These are phyloP conservation scores for Colletotrichum sp. DNA, from an alignment of 2,329 filamentous ascomycete species.

Conservation along the genomic window DNA sequence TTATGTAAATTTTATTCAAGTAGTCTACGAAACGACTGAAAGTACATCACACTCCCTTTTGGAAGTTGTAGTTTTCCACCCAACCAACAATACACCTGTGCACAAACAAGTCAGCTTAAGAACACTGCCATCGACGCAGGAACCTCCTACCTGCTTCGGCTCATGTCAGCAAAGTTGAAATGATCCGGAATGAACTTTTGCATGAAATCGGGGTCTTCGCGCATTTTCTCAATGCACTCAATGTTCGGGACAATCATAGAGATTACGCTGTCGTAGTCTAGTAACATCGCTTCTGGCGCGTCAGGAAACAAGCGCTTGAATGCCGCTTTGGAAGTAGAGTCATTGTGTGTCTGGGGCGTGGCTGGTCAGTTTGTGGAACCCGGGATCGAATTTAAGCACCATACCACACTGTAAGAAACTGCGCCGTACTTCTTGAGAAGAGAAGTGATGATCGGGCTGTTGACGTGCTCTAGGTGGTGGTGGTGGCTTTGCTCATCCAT, in stretches of 20 bases:
- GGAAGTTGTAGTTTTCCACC: not conserved
- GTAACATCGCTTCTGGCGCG: not conserved
- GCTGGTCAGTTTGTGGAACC: not conserved
- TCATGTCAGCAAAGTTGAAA: slow-evolving; percentile 10
- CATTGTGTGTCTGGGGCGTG: not conserved
- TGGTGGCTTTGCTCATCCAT: slow-evolving; percentile 5
- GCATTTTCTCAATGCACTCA: not conserved
- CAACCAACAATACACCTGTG: not conserved
- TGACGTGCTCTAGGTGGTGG: not conserved
- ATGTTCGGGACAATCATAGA: not conserved
- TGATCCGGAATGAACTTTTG: not conserved
- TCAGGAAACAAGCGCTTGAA: not conserved
- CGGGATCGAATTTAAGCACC: not conserved
- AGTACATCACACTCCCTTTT: not conserved
- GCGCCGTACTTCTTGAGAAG: not conserved
- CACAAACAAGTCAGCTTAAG: not conserved
- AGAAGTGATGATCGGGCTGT: not conserved
- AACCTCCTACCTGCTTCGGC: not conserved
- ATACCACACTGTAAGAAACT: not conserved
- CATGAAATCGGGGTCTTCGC: not conserved
- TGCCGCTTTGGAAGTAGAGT: not conserved
- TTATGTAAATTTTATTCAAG: not conserved
- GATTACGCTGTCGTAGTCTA: not conserved
- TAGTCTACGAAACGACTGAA: not conserved
- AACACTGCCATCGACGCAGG: not conserved